Evolutionary conservation across 768 basidiomycete species (phyloP).

Genomic region (Tricholoma sp.): DNA sequence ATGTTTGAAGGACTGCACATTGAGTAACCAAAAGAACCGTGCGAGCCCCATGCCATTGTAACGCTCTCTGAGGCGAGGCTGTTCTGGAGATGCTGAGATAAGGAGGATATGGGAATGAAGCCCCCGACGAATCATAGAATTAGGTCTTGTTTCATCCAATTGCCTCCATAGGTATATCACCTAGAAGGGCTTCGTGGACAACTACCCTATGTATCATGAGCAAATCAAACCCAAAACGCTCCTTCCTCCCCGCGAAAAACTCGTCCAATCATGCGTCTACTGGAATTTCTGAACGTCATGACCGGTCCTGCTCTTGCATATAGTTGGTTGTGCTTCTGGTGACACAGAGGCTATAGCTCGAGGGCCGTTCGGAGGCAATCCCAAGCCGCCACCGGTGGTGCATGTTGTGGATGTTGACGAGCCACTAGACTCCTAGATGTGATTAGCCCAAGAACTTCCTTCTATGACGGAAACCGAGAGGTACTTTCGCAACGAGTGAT

Average conservation of each 20-base stretch:
- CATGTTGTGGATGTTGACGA: constrained; percentile 20
- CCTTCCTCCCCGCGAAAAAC: constrained; percentile 22
- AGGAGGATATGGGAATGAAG: constrained; percentile 26
- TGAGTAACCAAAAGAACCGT: constrained; percentile 35
- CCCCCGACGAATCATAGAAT: no score
- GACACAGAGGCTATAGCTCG: constrained; percentile 28
- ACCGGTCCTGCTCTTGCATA: constrained; percentile 20
- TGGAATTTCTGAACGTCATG: constrained; percentile 29
- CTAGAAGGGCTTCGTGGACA: constrained; percentile 29
- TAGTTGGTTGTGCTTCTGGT: constrained; percentile 22
- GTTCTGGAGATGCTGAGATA: constrained; percentile 22
- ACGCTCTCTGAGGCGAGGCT: constrained; percentile 24
- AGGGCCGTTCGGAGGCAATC: constrained; percentile 34
- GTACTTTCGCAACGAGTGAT: constrained; percentile 28
- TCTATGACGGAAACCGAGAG: constrained; percentile 10
- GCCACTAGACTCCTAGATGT: constrained; percentile 28
- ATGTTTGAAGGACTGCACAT: constrained; percentile 13
- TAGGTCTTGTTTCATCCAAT: constrained; percentile 27
- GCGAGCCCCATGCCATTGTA: constrained; percentile 32
- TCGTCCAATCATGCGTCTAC: constrained; percentile 28
- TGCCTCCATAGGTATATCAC: constrained; percentile 21
- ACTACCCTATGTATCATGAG: constrained; percentile 27
- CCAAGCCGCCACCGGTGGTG: constrained; percentile 30
- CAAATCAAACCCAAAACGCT: constrained; percentile 27
- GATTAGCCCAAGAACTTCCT: constrained; percentile 18